These are phyloP conservation scores for Alternaria rosae DNA, from an alignment of 2,329 filamentous ascomycete species.

Conservation along the genomic window DNA sequence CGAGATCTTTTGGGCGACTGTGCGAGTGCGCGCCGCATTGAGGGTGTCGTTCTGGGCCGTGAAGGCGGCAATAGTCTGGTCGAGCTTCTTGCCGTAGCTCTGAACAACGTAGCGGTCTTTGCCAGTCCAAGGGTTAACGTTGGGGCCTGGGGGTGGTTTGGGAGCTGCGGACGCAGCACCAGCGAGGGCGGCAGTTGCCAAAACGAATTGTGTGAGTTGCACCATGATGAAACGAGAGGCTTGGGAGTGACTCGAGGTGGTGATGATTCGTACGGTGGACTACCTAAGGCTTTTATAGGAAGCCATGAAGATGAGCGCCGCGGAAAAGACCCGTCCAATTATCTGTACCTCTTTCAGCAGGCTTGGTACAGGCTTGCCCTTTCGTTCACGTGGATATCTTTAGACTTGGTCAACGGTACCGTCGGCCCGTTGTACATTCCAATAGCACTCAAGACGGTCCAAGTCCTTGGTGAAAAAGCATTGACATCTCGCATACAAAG, in stretches of 20 bases:
- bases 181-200: slow-evolving; percentile 30
- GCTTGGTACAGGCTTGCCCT: slow-evolving; percentile 7
- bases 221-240: slow-evolving; percentile 28
- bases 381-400: not conserved
- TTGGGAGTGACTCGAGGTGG: not conserved
- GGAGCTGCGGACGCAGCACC: slow-evolving; percentile 27
- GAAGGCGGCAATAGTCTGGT: slow-evolving; percentile 35
- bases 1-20: slow-evolving; percentile 35
- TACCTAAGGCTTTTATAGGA: slow-evolving; percentile 17
- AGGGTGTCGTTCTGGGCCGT: slow-evolving; percentile 31
- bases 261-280: slow-evolving; percentile 1
- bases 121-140: slow-evolving; percentile 30
- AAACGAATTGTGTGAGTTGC: slow-evolving; percentile 30
- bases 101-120: slow-evolving; percentile 34
- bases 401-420: slow-evolving; percentile 17
- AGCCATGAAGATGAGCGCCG: not conserved
- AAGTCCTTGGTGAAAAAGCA: slow-evolving; percentile 17
- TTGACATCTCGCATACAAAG: slow-evolving; percentile 2
- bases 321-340: slow-evolving; percentile 5
- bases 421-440: slow-evolving; percentile 20
- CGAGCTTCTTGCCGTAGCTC: slow-evolving; percentile 36
- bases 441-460: not conserved
- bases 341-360: slow-evolving; percentile 9
- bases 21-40: slow-evolving; percentile 37
- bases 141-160: slow-evolving; percentile 14